Evolutionary conservation across 768 basidiomycete species (phyloP), one percentile per base, ranked within the genome.

Genomic region (Dioszegia crocea): DNA sequence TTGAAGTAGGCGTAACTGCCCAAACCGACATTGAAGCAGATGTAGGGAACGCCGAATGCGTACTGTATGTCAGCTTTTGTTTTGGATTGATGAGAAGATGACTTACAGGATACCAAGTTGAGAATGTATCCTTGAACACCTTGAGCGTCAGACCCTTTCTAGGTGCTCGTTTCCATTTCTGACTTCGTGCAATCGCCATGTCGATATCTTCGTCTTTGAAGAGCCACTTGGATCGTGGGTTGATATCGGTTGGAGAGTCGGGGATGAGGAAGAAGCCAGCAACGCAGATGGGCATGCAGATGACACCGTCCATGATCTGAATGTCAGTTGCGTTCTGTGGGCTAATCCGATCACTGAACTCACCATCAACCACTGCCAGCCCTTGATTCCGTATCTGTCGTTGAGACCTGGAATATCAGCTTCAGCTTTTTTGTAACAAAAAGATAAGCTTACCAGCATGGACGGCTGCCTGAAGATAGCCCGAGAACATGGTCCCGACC

Each of bases 251-350:
- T 2, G 66, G 63, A 4, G 47, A 41, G 49, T 64, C 57, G 16
- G 66, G 66, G 45, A 67, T 64, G 24, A 64, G 27, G 33, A 67
- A 64, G 63, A 48, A 64, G 11, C 63, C 66, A 12, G 63, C 60
- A 21, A 62, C 55, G 19, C 53, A 57, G 40, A 67, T 67, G 0
- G 66, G 62, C 54, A 64, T 49, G 48, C 55, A 64, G 56, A 63
- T 55, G 57, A 53, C 52, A 23, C 58, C 58, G 45, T 50, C 49
- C 49, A 50, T 50, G 49, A 50, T 50, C 44, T 45, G 33, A 8
- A 14, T 3, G 23, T 45, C 23, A 45, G 44, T 23, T 8, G 40
- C 6, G 40, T 41, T n/a, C n/a, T n/a, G n/a, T n/a, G n/a, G n/a
- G n/a, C n/a, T n/a, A n/a, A n/a, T n/a, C n/a, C n/a, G n/a, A n/a